Base-by-base conservation (phyloP, 73 alveolate species). In the Tetrahymena elliotti region DNA sequence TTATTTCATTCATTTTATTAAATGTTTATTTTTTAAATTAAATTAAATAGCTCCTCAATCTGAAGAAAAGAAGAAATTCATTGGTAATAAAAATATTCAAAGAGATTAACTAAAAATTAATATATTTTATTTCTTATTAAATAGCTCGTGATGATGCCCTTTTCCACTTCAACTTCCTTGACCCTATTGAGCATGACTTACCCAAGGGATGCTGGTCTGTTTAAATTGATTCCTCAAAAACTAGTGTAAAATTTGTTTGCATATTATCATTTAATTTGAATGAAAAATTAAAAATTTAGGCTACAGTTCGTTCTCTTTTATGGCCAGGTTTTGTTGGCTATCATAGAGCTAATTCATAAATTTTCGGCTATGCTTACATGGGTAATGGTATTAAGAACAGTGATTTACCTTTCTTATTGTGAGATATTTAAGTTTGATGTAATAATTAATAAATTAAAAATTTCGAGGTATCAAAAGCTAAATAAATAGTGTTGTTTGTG, bases 301-400 rank as follows among this genome's bases (percentile, higher is more conserved):
- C 93, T 16, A 96, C 97, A 33, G 84, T 98, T 33, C 98, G 99
- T 93, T 96, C 94, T 93, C 95, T 98, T 36, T 96, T 97, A 84
- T 98, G 99, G 99, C 99, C 99, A 39, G 99, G 99, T 27, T 98
- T 96, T 96, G 97, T 95, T 84, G 99, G 99, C 37, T 99, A 98
- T 94, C 99, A 98, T 97, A 97, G 95, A 93, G 96, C 96, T 93
- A 95, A 96, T 52, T 93, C 99, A 88, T 93, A 97, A 96, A 93
- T 95, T 93, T 98, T 97, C 94, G 99, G 99, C 35, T 94, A 98
- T 68, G 97, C 97, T 36, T 98, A 98, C 95, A 97, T 98, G 37
- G 99, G 99, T 9, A 99, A 98, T 94, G 99, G 99, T 27, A 94
- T 98, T 84, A 98, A 98, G 97, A 98, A 98, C 95, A 97, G 96